These are phyloP conservation scores for Candolleomyces eurysporus DNA, from an alignment of 768 basidiomycete species.

Conservation along the genomic window DNA sequence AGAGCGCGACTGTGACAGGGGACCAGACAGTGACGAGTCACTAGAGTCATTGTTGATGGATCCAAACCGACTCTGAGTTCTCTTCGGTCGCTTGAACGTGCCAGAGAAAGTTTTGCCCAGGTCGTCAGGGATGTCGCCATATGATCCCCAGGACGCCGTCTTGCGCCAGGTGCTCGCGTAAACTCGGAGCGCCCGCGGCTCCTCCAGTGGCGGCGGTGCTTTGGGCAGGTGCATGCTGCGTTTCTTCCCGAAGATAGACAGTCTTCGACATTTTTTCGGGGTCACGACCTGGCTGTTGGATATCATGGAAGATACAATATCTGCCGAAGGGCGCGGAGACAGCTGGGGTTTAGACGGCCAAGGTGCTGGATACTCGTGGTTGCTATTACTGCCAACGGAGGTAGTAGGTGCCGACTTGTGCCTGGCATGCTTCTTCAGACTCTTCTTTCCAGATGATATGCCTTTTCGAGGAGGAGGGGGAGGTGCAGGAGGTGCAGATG, in stretches of 20 bases:
- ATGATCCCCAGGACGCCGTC: constrained; percentile 16
- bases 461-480: constrained; percentile 11
- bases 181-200: constrained; percentile 27
- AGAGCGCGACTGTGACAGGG: constrained; percentile 15
- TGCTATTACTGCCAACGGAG: constrained; percentile 3
- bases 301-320: constrained; percentile 21
- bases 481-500: constrained; percentile 10
- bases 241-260: constrained; percentile 25
- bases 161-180: constrained; percentile 28
- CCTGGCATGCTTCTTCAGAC: constrained; percentile 16
- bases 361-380: not conserved
- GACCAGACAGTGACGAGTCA: constrained; percentile 39
- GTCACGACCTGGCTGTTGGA: constrained; percentile 9
- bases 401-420: constrained; percentile 17
- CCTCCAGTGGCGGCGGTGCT: constrained; percentile 29
- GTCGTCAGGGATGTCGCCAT: constrained; percentile 3
- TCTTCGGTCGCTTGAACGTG: constrained; percentile 10
- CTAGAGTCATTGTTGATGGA: constrained; percentile 43
- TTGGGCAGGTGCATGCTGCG: constrained; percentile 1
- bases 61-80: constrained; percentile 32
- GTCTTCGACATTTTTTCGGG: constrained; percentile 21
- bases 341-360: constrained; percentile 5
- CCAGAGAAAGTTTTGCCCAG: not conserved
- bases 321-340: constrained; percentile 23
- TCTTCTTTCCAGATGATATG: not conserved